Evolutionary conservation across 2,329 filamentous ascomycete genomes (phyloP), one percentile per base, ranked within the genome.

Genomic region (Furcasterigmium furcatum): DNA sequence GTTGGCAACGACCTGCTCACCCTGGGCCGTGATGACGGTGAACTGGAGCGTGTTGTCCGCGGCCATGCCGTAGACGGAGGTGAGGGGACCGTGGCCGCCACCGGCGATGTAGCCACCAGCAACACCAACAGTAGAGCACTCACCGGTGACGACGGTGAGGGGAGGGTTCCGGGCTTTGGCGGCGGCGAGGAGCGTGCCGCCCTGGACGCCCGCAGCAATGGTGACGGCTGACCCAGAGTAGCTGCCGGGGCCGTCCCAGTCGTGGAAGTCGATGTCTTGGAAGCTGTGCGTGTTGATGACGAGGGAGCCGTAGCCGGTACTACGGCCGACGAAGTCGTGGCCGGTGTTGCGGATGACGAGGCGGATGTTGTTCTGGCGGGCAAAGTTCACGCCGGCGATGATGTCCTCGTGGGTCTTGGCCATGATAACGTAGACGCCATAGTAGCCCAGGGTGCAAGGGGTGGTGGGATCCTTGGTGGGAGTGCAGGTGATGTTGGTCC

Each of bases 41-140:
- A 66, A 69, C 27, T 71, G 63, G 7, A 80, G 58, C 1, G 71
- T 67, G 42, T 75, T 72, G 51, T 80, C 77, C 4, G 74, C 74
- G 4, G 57, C 51, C 40, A 55, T 46, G 4, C 77, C 77, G 39
- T 73, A 67, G 10, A 62, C 59, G 2, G 70, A 71, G 4, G 63
- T 62, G 18, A 77, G 58, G 0, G 71, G 65, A 0, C 68, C 71
- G 53, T 83, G 79, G 1, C 80, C 80, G 12, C 78, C 81, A 5
- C 79, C 80, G 58, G 81, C 77, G 2, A 71, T 72, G 47, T 79
- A 82, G 2, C 81, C 82, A n/a, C 82, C 82, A 2, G 77, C 73
- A 12, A 81, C 56, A 9, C 80, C 80, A 4, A 85, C 80, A 1
- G 76, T 72, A 10, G 74, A 65, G 52, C 77, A 80, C 47, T 78